Evolutionary conservation across 179 eudicot genomes (phyloP), one percentile per base, ranked within the genome.

Genomic region (Sideroxylon spinosum): DNA sequence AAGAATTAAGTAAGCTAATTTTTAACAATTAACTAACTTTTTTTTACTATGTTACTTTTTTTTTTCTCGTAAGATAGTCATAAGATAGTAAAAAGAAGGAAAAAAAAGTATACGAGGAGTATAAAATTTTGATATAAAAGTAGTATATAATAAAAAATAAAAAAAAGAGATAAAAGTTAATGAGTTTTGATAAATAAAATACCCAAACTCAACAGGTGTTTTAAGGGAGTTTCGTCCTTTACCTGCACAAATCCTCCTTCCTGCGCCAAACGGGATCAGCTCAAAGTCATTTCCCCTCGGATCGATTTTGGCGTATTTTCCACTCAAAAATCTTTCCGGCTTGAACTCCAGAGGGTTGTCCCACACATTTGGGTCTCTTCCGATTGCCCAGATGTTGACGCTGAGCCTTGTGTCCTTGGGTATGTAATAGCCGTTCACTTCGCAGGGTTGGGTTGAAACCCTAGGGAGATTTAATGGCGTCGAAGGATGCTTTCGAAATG

Each of bases 221-320:
- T n/a, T n/a, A n/a, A n/a, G n/a, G n/a, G n/a, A n/a, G n/a, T n/a
- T n/a, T 37, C 44, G 44, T 37, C 44, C 44, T 0, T 0, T 37
- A 37, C 44, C 44, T 37, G 44, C 44, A 37, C 44, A 37, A 22
- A 77, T 81, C 73, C 84, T 81, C 37, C 83, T 68, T 4, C 83
- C 79, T 2, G 83, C 79, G 2, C 83, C 83, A 22, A 81, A 81
- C 6, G 77, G 80, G 25, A 80, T 80, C 10, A 80, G 59, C 76
- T 80, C 79, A 23, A 80, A 80, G 37, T 80, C 79, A 8, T 75
- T 80, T 11, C 83, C 79, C 7, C 76, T 73, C 0, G 79, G 83
- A 9, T 80, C 79, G 4, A 80, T 70, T 25, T 80, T 80, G 0
- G 79, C 64, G 17, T 62, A 9, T 8, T 32, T 60, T 23, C 72